phyloP scores from a whole-genome alignment of 164 flowering plant species.

The Platanus orientalis region DNA sequence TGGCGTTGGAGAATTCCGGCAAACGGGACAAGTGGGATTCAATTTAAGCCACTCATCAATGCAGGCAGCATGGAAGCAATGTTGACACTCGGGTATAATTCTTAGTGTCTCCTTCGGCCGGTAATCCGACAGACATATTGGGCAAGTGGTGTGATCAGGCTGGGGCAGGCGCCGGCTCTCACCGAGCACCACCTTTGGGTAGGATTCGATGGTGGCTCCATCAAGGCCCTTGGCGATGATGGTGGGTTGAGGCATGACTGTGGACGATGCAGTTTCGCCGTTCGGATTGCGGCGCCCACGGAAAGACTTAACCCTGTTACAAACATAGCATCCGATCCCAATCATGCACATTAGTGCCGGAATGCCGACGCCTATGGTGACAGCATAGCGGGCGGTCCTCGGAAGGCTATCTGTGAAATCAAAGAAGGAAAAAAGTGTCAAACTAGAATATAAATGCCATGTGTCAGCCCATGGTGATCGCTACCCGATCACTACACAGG shows the following conservation, averaged over 20 bases:
- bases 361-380: constrained; percentile 38
- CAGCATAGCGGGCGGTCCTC: constrained; percentile 34
- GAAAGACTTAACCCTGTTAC: constrained; percentile 11
- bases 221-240: constrained; percentile 36
- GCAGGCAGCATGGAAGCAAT: constrained; percentile 55
- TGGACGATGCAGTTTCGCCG: background rate
- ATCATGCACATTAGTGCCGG: constrained; percentile 35
- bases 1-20: constrained; percentile 52
- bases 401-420: constrained; percentile 17
- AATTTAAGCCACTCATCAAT: constrained; percentile 58
- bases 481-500: constrained; percentile 13
- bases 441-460: too few species aligned
- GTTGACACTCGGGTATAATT: constrained; percentile 54
- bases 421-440: too few species aligned
- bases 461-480: too few species aligned
- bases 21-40: constrained; percentile 54
- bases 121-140: constrained; percentile 57
- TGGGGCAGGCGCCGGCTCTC: constrained; percentile 49
- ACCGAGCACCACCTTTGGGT: constrained; percentile 46
- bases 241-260: constrained; percentile 19
- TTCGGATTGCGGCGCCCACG: background rate
- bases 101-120: constrained; percentile 34
- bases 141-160: constrained; percentile 35
- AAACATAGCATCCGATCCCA: constrained; percentile 25
- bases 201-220: constrained; percentile 48